Evolutionary conservation across 2,329 filamentous ascomycete genomes (phyloP).

Genomic region (Neonectria ditissima): DNA sequence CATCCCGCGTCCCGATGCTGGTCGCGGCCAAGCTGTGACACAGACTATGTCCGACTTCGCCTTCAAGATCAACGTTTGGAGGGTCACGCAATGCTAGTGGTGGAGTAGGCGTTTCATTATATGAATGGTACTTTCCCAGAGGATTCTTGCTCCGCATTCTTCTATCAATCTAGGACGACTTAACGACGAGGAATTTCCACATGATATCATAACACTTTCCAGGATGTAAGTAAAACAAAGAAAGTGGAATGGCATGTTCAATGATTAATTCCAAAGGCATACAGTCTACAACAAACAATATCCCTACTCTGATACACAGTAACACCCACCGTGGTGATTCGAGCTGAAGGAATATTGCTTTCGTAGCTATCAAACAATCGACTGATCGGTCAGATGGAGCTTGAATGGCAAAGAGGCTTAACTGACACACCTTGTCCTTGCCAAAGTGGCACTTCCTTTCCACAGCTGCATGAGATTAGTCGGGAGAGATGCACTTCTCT

Average conservation of each 20-base stretch:
- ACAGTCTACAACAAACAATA: background rate
- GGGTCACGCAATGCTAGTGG: background rate
- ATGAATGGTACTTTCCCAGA: slow-evolving; percentile 1
- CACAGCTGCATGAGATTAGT: slow-evolving; percentile 11
- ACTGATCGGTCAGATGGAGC: slow-evolving; percentile 8
- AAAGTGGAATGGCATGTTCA: background rate
- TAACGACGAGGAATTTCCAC: background rate
- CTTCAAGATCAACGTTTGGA: background rate
- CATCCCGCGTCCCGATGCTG: background rate
- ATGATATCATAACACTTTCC: background rate
- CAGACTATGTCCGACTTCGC: background rate
- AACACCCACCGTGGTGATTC: background rate
- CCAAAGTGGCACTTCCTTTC: slow-evolving; percentile 10
- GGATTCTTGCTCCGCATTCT: slow-evolving; percentile 2
- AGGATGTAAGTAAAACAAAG: background rate
- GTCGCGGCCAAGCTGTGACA: background rate
- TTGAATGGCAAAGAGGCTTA: slow-evolving; percentile 4
- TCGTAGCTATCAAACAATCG: background rate
- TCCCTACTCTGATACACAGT: background rate
- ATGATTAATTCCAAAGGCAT: slow-evolving; percentile 10
- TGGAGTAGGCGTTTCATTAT: slow-evolving; percentile 7
- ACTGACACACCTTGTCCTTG: slow-evolving; percentile 12
- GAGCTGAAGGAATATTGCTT: background rate
- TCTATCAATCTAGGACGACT: slow-evolving; percentile 1
- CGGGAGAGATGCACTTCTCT: slow-evolving; percentile 3